A percentile compares a stretch with the other conserved stretches of the same genome.
Conservation (phyloP, 2,329 filamentous ascomycete genomes). For the Incumbomyces delicatus region DNA sequence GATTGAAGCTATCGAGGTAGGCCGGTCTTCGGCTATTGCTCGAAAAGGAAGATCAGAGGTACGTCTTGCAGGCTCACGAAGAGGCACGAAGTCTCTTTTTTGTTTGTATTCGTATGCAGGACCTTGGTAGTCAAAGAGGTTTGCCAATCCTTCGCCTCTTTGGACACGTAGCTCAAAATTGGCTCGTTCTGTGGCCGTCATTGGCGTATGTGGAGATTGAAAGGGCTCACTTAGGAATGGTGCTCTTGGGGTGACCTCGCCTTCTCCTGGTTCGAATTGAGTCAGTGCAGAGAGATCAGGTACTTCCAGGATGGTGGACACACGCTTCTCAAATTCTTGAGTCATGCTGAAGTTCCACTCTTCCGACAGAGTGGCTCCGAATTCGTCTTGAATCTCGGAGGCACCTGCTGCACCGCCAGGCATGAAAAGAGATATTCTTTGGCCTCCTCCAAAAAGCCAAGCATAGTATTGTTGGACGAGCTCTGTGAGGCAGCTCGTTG, state of each 20-base stretch:
- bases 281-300: slow-evolving; percentile 28
- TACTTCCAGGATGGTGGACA: slow-evolving; percentile 33
- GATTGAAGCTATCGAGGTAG: slow-evolving; percentile 39
- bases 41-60: slow-evolving; percentile 48
- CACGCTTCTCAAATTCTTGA: slow-evolving; percentile 47
- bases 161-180: slow-evolving; percentile 49
- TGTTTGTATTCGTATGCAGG: slow-evolving; percentile 51
- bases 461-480: slow-evolving; percentile 40
- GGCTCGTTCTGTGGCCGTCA: slow-evolving; percentile 37
- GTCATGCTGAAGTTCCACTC: slow-evolving; percentile 60
- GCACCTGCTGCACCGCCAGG: slow-evolving; percentile 49
- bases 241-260: slow-evolving; percentile 29
- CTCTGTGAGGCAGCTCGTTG: slow-evolving; percentile 35
- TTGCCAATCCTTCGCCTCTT: slow-evolving; percentile 47
- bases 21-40: slow-evolving; percentile 22
- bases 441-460: slow-evolving; percentile 40
- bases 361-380: slow-evolving; percentile 36
- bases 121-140: slow-evolving; percentile 47
- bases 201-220: slow-evolving; percentile 23
- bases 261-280: slow-evolving; percentile 35
- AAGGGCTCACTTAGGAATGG: slow-evolving; percentile 3
- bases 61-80: slow-evolving; percentile 24
- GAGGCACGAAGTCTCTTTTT: slow-evolving; percentile 39
- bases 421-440: slow-evolving; percentile 49
- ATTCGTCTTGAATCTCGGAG: slow-evolving; percentile 34